Percentiles rank a stretch among this genome's conserved stretches.
phyloP scores from a whole-genome alignment of 371 early-diverging fungal genomes.

The Entomophthora muscae region DNA sequence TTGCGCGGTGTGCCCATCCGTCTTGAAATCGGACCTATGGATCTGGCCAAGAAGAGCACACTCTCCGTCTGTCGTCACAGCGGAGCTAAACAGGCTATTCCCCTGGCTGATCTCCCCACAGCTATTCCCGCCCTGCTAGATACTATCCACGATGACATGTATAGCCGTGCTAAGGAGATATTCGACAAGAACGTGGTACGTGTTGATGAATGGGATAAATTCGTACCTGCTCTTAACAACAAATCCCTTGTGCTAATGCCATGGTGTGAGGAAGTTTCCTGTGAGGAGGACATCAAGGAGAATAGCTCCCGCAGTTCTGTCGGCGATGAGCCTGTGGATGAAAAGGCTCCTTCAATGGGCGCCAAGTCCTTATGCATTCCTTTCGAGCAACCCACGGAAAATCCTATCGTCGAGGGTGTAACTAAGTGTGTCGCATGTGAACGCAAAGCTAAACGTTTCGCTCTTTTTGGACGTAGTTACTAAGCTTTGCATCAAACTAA shows the following conservation, averaged over 20 bases:
- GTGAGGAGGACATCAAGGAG: slow-evolving; percentile 98
- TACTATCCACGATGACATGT: slow-evolving; percentile 88
- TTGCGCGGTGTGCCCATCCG: slow-evolving; percentile 93
- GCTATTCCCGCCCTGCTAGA: slow-evolving; percentile 48
- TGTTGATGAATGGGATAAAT: slow-evolving; percentile 79
- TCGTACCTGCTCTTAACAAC: slow-evolving; percentile 73
- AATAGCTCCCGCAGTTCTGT: slow-evolving; percentile 43
- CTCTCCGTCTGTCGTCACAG: slow-evolving; percentile 80
- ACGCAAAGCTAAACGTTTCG: slow-evolving; percentile 59
- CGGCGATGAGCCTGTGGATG: slow-evolving; percentile 71
- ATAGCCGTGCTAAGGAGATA: slow-evolving; percentile 61
- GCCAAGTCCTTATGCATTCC: slow-evolving; percentile 99
- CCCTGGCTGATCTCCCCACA: slow-evolving; percentile 40
- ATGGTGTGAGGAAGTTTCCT: slow-evolving; percentile 88
- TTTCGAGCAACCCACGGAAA: slow-evolving; percentile 70
- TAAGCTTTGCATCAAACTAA: slow-evolving; percentile 78
- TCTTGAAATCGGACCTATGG: slow-evolving; percentile 97
- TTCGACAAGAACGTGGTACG: slow-evolving; percentile 61
- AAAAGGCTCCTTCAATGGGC: slow-evolving; percentile 96
- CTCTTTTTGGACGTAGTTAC: slow-evolving; percentile 86
- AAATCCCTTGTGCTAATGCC: slow-evolving; percentile 86
- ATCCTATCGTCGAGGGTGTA: slow-evolving; percentile 49
- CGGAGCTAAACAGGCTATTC: slow-evolving; percentile 44
- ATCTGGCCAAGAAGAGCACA: slow-evolving; percentile 74
- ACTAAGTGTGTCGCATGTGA: slow-evolving; percentile 77